phyloP scores from a whole-genome alignment of 805 yeast species.

The Metschnikowia koreensis region DNA sequence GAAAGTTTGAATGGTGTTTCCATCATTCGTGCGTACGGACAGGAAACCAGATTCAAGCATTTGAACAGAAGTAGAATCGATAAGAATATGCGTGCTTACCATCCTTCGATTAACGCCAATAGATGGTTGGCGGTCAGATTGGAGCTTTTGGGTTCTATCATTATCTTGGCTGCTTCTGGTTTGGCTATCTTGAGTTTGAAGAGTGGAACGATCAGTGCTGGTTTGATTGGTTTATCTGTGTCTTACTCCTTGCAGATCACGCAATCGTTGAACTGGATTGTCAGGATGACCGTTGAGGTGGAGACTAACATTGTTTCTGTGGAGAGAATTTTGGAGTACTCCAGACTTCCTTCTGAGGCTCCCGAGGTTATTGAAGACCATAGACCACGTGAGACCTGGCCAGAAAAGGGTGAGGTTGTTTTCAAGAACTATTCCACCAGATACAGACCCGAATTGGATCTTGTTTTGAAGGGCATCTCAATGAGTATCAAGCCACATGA shows the following conservation, averaged over 20 bases:
- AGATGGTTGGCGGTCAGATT: constrained; percentile 97
- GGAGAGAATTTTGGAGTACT: constrained; percentile 89
- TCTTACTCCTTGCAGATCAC: constrained; percentile 92
- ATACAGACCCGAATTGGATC: constrained; percentile 45
- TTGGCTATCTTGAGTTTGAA: constrained; percentile 69
- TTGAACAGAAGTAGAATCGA: constrained; percentile 74
- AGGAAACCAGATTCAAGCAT: constrained; percentile 58
- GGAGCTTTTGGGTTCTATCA: constrained; percentile 85
- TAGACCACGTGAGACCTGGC: constrained; percentile 55
- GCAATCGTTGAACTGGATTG: constrained; percentile 94
- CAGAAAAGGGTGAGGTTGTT: constrained; percentile 35
- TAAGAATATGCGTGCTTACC: constrained; percentile 85
- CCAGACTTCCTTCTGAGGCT: constrained; percentile 81
- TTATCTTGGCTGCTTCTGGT: constrained; percentile 83
- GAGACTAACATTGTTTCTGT: constrained; percentile 97
- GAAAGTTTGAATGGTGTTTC: constrained; percentile 76
- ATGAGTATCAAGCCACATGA: constrained; percentile 37
- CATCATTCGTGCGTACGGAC: constrained; percentile 72
- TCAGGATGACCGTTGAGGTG: constrained; percentile 97
- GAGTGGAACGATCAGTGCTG: constrained; percentile 75
- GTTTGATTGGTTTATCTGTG: constrained; percentile 90
- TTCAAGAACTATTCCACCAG: constrained; percentile 40
- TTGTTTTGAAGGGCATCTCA: constrained; percentile 40
- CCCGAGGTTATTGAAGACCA: constrained; percentile 60
- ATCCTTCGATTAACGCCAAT: constrained; percentile 89